phyloP scores from a whole-genome alignment of 345 rosid species.

The Kandelia obovata region DNA sequence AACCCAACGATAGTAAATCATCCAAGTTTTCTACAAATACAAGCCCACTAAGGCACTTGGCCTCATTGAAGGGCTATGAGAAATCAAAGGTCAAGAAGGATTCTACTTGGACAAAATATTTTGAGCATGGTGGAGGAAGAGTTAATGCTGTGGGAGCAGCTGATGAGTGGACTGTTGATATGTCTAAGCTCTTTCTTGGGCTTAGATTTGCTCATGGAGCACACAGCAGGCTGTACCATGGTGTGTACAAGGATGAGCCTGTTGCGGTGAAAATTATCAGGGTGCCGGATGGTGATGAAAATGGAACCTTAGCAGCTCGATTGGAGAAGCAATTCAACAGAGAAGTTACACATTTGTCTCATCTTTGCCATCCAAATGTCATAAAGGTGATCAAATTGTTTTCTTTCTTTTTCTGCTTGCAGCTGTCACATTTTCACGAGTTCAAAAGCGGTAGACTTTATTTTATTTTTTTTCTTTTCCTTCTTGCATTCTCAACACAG shows the following conservation, averaged over 20 bases:
- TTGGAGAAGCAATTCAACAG: slow-evolving; percentile 79
- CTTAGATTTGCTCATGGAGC: slow-evolving; percentile 93
- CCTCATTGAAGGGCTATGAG: slow-evolving; percentile 53
- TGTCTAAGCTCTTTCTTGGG: slow-evolving; percentile 86
- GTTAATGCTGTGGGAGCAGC: slow-evolving; percentile 69
- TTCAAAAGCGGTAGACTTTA: background rate
- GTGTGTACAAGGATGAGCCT: slow-evolving; percentile 80
- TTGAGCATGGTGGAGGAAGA: slow-evolving; percentile 76
- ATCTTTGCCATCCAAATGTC: slow-evolving; percentile 67
- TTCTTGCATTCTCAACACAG: background rate
- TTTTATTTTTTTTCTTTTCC: background rate
- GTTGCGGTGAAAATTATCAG: slow-evolving; percentile 94
- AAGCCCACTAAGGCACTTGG: slow-evolving; percentile 59
- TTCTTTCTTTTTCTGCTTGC: background rate
- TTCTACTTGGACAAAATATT: slow-evolving; percentile 73
- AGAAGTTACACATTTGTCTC: slow-evolving; percentile 79
- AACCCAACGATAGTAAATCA: slow-evolving; percentile 34
- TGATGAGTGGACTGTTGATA: slow-evolving; percentile 65
- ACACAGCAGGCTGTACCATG: slow-evolving; percentile 87
- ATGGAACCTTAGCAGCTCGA: slow-evolving; percentile 55
- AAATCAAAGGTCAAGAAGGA: slow-evolving; percentile 60
- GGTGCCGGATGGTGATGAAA: slow-evolving; percentile 86
- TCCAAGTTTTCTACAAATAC: slow-evolving; percentile 30
- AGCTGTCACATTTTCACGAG: background rate
- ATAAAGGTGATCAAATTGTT: slow-evolving; percentile 56